phyloP scores from a whole-genome alignment of 2,329 filamentous ascomycete genomes.

The Sporothrix brasiliensis region DNA sequence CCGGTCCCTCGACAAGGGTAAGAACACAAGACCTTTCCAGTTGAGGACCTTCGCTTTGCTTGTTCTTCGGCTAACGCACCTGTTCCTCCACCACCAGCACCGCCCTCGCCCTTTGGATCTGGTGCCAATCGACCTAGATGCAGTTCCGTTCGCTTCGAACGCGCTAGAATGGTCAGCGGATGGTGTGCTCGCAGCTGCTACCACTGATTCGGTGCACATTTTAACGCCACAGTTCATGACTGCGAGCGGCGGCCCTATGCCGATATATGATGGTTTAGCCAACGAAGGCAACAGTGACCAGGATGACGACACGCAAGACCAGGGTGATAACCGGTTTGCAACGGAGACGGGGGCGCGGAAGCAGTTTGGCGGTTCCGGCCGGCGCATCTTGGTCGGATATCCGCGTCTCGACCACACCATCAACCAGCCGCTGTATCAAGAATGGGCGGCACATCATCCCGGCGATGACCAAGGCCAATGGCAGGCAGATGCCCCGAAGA shows the following conservation, averaged over 20 bases:
- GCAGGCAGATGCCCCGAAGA: not conserved
- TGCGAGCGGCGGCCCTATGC: slow-evolving; percentile 30
- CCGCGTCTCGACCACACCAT: slow-evolving; percentile 48
- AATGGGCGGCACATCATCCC: not conserved
- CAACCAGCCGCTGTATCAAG: slow-evolving; percentile 50
- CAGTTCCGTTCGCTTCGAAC: slow-evolving; percentile 39
- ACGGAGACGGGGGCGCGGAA: slow-evolving; percentile 35
- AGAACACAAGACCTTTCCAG: not conserved
- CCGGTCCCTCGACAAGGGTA: not conserved
- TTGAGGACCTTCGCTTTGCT: not conserved
- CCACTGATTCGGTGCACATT: slow-evolving; percentile 58
- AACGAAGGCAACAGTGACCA: not conserved
- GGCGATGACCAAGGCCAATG: slow-evolving; percentile 39
- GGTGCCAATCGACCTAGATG: slow-evolving; percentile 39
- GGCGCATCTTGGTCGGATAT: slow-evolving; percentile 44
- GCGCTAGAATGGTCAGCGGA: slow-evolving; percentile 59
- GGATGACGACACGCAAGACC: slow-evolving; percentile 30
- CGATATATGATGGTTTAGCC: slow-evolving; percentile 33
- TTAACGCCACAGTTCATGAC: slow-evolving; percentile 53
- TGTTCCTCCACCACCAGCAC: not conserved
- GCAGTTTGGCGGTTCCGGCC: slow-evolving; percentile 44
- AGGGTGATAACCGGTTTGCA: slow-evolving; percentile 38
- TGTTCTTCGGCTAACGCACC: not conserved
- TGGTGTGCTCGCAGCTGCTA: slow-evolving; percentile 58
- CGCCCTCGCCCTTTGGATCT: not conserved